Evolutionary conservation across 2,329 filamentous ascomycete species (phyloP).

Genomic region (Ophiobolus disseminans): DNA sequence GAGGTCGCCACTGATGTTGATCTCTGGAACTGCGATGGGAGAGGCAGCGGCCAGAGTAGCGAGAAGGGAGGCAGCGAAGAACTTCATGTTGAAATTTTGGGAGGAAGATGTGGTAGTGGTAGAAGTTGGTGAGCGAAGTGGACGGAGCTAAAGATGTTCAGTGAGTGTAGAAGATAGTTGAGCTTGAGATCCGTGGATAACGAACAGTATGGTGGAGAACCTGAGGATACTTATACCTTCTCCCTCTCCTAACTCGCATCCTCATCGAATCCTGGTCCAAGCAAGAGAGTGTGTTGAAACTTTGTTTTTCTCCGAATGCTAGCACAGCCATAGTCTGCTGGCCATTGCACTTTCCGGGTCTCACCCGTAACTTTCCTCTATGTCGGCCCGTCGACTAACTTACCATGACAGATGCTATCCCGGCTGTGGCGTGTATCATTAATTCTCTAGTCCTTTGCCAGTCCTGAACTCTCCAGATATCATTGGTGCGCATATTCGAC

Average conservation of each 20-base stretch:
- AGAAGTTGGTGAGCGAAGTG: background rate
- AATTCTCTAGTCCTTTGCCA: too few species aligned
- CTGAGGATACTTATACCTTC: slow-evolving; percentile 3
- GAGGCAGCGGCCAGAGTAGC: slow-evolving; percentile 11
- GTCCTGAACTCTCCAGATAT: background rate
- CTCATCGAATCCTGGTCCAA: background rate
- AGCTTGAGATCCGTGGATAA: slow-evolving; percentile 8
- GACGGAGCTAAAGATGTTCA: background rate
- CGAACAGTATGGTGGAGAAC: background rate
- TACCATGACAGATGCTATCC: background rate
- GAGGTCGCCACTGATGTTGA: slow-evolving; percentile 1
- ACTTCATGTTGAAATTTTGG: slow-evolving; percentile 26
- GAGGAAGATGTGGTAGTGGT: background rate
- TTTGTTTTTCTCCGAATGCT: background rate
- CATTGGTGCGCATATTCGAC: background rate
- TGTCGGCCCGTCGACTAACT: background rate
- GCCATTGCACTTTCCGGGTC: background rate
- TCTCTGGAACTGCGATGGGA: slow-evolving; percentile 12
- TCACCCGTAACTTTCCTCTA: background rate
- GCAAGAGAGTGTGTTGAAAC: background rate
- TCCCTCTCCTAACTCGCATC: background rate
- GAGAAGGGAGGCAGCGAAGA: slow-evolving; percentile 21
- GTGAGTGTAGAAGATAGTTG: slow-evolving; percentile 3
- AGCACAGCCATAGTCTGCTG: background rate
- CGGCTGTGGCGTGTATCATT: slow-evolving; percentile 4